Evolutionary conservation across 2,329 filamentous ascomycete species (phyloP), one percentile per base, ranked within the genome.

Genomic region (Fusarium sp.): DNA sequence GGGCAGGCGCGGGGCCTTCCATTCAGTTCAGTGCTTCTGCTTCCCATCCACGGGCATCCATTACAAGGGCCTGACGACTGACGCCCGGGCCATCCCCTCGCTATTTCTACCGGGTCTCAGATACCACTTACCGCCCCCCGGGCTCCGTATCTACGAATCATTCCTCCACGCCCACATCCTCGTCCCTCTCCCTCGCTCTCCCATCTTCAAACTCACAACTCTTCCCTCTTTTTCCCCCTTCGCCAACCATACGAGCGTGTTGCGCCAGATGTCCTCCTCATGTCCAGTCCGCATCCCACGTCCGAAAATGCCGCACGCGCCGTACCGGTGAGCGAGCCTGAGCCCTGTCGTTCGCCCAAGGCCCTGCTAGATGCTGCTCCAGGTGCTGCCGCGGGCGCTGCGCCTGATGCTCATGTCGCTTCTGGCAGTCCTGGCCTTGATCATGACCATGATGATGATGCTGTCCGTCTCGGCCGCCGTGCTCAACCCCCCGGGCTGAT

Each of bases 251-350:
- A 60, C 70, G 65, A 67, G 67, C 68, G 67, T 70, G 67, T 70
- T 65, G 67, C 78, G 81, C 82, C 83, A 83, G 79, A 87, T 87
- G 85, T 84, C 80, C 79, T 80, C 81, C 84, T 83, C 85, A 87
- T 87, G 85, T 87, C 84, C 80, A 84, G 78, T 77, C 80, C 81
- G 81, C 79, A 80, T 78, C 77, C 77, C 78, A 78, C 80, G 77
- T 78, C 79, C 80, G 83, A 85, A 85, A 84, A 86, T 86, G 84
- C 83, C 84, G 83, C 85, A 84, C 76, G 75, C 77, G 78, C 82
- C 77, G 80, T 78, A 77, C 76, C 78, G 76, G 77, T 84, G 79
- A 84, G 77, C 77, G 76, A 71, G 61, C 64, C 61, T 68, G 67
- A 61, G 66, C 50, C 53, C 34, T 54, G 44, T 57, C 34, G 36